Conservation (phyloP, 306 rosid genomes). For the Prunus mongolica region DNA sequence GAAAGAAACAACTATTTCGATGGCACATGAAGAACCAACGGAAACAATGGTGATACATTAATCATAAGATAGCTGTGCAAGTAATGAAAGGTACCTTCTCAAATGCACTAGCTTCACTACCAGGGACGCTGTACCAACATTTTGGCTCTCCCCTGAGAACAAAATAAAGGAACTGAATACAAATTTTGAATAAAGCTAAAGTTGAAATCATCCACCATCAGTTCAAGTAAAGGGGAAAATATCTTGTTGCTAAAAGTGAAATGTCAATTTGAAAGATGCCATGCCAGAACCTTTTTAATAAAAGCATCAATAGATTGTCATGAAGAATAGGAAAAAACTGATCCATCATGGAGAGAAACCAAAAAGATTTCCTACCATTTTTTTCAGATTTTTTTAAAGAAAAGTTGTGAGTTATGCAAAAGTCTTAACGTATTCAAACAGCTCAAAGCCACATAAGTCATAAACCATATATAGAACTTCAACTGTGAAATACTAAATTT, state of each 20-base stretch:
- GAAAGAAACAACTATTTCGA: not conserved
- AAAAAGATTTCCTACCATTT: not conserved
- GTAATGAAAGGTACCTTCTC: conserved; percentile 55
- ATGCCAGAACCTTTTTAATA: not conserved
- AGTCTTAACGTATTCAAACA: not conserved
- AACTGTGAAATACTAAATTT: not conserved
- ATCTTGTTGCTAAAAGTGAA: not conserved
- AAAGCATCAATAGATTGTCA: not conserved
- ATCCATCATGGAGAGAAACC: not conserved
- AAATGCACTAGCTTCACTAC: conserved; percentile 76
- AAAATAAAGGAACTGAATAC: conserved; percentile 34
- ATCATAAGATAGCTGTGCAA: not conserved
- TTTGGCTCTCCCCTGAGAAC: conserved; percentile 93
- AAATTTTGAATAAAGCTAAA: not conserved
- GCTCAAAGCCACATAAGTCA: not conserved
- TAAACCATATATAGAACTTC: not conserved
- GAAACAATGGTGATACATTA: not conserved
- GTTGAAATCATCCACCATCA: not conserved
- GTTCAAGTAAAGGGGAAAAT: not conserved
- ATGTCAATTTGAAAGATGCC: not conserved
- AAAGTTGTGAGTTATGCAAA: not conserved
- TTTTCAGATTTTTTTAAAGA: not conserved
- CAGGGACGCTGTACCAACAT: conserved; percentile 99
- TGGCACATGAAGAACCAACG: not conserved
- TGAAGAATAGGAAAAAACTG: not conserved